These are phyloP conservation scores for Asclepias syriaca DNA, from an alignment of 257 asterid genomes.

Conservation along the genomic window DNA sequence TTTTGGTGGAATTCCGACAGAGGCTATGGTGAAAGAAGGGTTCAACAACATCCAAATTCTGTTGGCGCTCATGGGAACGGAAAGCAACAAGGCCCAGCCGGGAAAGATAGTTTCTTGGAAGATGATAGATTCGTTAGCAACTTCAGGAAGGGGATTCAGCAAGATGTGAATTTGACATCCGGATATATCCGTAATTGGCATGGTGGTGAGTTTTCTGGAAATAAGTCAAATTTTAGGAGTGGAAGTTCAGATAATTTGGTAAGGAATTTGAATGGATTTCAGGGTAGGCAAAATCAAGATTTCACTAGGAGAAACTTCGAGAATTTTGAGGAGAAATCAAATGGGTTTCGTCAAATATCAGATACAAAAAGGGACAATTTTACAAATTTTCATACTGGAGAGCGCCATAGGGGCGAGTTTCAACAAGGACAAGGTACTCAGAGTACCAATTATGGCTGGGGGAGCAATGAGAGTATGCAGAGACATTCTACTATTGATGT, in stretches of 20 bases:
- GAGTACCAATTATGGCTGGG: slow-evolving; percentile 7
- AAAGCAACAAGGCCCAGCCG: slow-evolving; percentile 15
- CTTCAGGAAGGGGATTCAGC: slow-evolving; percentile 4
- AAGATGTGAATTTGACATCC: not conserved
- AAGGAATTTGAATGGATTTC: slow-evolving; percentile 6
- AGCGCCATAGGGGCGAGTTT: slow-evolving; percentile 11
- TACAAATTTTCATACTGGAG: not conserved
- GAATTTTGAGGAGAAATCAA: slow-evolving; percentile 2
- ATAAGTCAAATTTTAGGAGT: not conserved
- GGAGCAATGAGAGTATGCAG: slow-evolving; percentile 2
- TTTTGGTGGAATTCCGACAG: slow-evolving; percentile 1
- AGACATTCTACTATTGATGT: not conserved
- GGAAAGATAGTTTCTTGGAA: slow-evolving; percentile 2
- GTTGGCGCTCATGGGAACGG: slow-evolving; percentile 23
- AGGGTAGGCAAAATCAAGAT: slow-evolving; percentile 8
- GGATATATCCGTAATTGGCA: not conserved
- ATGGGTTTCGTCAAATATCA: slow-evolving; percentile 6
- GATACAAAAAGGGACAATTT: slow-evolving; percentile 12
- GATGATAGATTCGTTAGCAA: not conserved
- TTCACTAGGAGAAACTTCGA: slow-evolving; percentile 8
- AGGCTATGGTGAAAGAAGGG: not conserved
- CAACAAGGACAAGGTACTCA: slow-evolving; percentile 5
- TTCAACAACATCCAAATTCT: slow-evolving; percentile 22
- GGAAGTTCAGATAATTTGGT: not conserved
- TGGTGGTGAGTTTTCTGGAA: not conserved